phyloP scores from a whole-genome alignment of 768 basidiomycete genomes.

The Rhodotorula babjevae region DNA sequence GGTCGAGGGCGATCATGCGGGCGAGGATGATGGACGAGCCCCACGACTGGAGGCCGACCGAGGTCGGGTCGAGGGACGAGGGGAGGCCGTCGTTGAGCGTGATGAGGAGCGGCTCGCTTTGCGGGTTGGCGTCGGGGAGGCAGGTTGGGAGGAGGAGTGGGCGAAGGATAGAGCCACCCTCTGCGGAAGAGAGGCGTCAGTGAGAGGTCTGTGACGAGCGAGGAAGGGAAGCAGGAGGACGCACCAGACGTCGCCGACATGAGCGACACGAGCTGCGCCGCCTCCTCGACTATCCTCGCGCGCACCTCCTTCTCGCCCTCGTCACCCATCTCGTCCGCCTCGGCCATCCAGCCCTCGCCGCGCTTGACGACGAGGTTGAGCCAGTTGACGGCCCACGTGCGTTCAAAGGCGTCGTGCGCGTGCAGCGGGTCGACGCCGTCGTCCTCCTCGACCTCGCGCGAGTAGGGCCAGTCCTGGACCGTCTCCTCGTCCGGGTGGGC shows the following conservation, averaged over 20 bases:
- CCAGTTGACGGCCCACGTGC: slow-evolving; percentile 28
- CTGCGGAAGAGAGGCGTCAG: background rate
- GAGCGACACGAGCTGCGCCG: slow-evolving; percentile 15
- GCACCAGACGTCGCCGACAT: slow-evolving; percentile 30
- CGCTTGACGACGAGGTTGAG: slow-evolving; percentile 19
- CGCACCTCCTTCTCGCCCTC: slow-evolving; percentile 15
- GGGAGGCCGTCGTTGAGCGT: slow-evolving; percentile 65
- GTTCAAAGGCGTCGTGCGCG: slow-evolving; percentile 32
- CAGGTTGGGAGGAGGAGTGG: slow-evolving; percentile 36
- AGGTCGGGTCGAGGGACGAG: slow-evolving; percentile 56
- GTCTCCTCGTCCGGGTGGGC: slow-evolving; percentile 3
- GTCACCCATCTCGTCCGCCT: slow-evolving; percentile 1
- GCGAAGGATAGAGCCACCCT: slow-evolving; percentile 28
- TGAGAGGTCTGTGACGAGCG: no score
- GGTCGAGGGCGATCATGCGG: slow-evolving; percentile 57
- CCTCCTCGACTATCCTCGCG: slow-evolving; percentile 20
- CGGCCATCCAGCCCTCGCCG: slow-evolving; percentile 19
- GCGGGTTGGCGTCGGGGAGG: slow-evolving; percentile 9
- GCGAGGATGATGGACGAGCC: slow-evolving; percentile 69
- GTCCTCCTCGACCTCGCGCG: slow-evolving; percentile 22
- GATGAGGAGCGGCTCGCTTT: slow-evolving; percentile 35
- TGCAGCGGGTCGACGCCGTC: slow-evolving; percentile 19
- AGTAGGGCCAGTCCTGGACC: background rate
- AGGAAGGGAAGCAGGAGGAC: background rate
- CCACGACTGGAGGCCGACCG: slow-evolving; percentile 72